Base-by-base conservation (phyloP, 352 stramenopile genomes). In the Globisporangium mamillatum region DNA sequence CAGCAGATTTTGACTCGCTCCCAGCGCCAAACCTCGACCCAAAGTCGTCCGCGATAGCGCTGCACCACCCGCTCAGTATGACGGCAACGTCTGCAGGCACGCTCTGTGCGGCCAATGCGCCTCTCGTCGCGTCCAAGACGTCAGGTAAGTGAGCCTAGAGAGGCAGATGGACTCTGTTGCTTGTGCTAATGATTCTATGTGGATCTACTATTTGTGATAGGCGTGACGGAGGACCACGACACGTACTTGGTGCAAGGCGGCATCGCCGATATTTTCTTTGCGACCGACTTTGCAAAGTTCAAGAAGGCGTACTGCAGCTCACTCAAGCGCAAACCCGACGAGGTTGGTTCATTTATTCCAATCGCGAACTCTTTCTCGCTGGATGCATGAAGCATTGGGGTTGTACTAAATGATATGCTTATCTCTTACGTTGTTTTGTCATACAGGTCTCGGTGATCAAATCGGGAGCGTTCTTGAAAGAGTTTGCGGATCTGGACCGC, bases 211-310 rank as follows among this genome's bases (percentile, higher is more conserved):
- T 6, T 66, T 36, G 29, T 66, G 16, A 10, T 64, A 88, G 86
- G 85, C 38, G 73, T 76, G 53, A 95, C 89, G 9, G 70, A 89
- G 29, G 91, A 97, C 63, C 88, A 97, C 70, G 84, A 92, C 66
- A 97, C 89, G 56, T 97, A 97, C 64, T 70, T 97, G 12, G 84
- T 95, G 32, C 73, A 91, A 68, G 82, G 86, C 12, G 90, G 90
- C 41, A 88, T 93, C 27, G 89, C 90, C 20, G 91, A 97, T 61
- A 95, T 97, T 34, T 97, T 97, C 75, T 97, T 97, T 54, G 80
- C 91, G 8, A 97, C 90, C 4, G 89, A 97, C 67, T 97, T 97
- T 73, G 68, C 79, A 1, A 77, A 79, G 36, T 75, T 97, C 22
- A 91, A 92, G 65, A 85, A 84, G 46, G 85, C 91, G 20, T 97